Evolutionary conservation across 805 yeast genomes (phyloP).

Genomic region (Yarrowia osloensis): DNA sequence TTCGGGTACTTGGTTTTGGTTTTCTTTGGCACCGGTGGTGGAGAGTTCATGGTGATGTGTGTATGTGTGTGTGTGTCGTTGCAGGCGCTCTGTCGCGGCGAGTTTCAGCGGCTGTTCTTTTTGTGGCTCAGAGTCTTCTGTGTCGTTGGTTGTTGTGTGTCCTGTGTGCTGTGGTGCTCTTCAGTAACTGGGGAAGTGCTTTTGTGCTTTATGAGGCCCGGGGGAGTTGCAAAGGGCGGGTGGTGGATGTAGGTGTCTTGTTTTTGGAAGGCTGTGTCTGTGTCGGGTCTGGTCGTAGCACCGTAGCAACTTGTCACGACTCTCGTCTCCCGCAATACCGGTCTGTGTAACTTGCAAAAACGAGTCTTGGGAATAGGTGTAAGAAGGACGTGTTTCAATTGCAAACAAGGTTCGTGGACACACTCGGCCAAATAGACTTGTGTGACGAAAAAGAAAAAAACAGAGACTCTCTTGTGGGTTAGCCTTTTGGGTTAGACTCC

Average conservation of each 20-base stretch:
- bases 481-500: neutral
- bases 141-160: neutral
- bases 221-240: neutral
- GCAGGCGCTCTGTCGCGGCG: neutral
- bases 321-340: conserved; percentile 19
- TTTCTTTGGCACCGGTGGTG: conserved; percentile 33
- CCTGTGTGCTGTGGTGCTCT: neutral
- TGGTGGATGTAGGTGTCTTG: neutral
- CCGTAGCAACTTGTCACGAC: neutral
- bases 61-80: neutral
- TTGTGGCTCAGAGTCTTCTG: neutral
- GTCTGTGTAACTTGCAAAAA: conserved; percentile 11
- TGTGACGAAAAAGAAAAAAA: conserved; percentile 10
- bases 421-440: conserved; percentile 28
- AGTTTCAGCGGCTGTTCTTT: neutral
- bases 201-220: neutral
- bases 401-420: conserved; percentile 26
- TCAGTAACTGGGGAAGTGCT: neutral
- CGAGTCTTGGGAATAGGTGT: conserved; percentile 12
- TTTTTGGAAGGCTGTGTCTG: neutral
- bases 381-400: conserved; percentile 28
- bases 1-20: conserved; percentile 44
- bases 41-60: conserved; percentile 8
- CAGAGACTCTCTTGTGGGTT: neutral
- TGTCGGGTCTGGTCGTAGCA: neutral